Conservation (phyloP, 805 yeast species). For the Cyberlindnera veronae region DNA sequence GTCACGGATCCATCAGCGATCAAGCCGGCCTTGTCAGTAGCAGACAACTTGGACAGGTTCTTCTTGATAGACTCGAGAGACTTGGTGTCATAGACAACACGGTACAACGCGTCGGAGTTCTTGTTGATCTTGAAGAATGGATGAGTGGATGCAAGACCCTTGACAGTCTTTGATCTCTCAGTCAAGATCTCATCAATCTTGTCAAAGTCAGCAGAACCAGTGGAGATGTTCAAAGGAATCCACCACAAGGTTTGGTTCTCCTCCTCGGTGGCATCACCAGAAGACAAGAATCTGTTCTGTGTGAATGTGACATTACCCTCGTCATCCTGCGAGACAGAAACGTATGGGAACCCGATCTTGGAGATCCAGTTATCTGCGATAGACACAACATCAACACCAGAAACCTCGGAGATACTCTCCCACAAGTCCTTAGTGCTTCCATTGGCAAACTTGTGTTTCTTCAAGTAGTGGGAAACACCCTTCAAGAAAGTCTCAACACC, state of each 20-base stretch:
- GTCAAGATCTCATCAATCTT: constrained; percentile 57
- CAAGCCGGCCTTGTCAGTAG: constrained; percentile 72
- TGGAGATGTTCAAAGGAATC: constrained; percentile 44
- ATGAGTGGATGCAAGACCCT: constrained; percentile 35
- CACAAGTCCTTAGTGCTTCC: constrained; percentile 73
- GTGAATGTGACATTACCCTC: constrained; percentile 47
- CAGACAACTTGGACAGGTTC: constrained; percentile 52
- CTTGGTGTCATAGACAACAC: constrained; percentile 63
- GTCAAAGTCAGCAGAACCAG: constrained; percentile 44
- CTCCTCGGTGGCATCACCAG: constrained; percentile 70
- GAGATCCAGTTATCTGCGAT: constrained; percentile 79
- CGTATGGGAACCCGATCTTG: constrained; percentile 73
- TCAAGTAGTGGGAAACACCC: constrained; percentile 75
- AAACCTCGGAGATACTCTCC: constrained; percentile 61
- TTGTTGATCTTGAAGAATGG: constrained; percentile 66
- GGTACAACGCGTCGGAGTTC: constrained; percentile 69
- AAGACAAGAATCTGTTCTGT: constrained; percentile 69
- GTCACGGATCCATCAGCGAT: constrained; percentile 70
- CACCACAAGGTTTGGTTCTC: constrained; percentile 69
- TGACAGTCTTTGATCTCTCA: constrained; percentile 40
- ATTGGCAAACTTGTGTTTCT: constrained; percentile 71
- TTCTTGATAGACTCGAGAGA: constrained; percentile 62
- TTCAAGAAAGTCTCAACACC: constrained; percentile 72
- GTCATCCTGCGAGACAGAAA: constrained; percentile 52
- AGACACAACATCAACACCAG: constrained; percentile 64